Evolutionary conservation across 148 eudicot species (phyloP).

Genomic region (Silene uniflora): DNA sequence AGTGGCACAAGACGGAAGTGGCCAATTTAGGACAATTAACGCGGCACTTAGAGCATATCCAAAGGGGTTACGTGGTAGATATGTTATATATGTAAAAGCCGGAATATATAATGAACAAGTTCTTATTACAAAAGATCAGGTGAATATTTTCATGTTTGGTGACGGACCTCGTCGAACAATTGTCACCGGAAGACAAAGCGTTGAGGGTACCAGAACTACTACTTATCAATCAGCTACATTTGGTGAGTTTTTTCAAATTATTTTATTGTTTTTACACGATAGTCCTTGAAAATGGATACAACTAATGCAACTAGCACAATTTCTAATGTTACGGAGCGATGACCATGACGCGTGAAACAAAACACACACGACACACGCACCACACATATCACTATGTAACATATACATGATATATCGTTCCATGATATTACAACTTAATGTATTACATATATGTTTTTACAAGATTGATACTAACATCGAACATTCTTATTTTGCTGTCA

Average conservation of each 20-base stretch:
- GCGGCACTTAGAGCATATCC: slow-evolving; percentile 56
- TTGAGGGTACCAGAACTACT: slow-evolving; percentile 13
- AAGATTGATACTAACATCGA: neutral
- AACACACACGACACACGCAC: too few species aligned
- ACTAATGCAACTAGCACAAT: too few species aligned
- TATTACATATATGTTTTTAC: neutral
- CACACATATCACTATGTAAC: too few species aligned
- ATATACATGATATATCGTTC: too few species aligned
- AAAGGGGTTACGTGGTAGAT: slow-evolving; percentile 36
- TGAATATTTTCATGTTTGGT: slow-evolving; percentile 66
- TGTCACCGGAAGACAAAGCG: slow-evolving; percentile 41
- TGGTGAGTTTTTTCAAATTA: slow-evolving; percentile 29
- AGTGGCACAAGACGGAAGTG: slow-evolving; percentile 68
- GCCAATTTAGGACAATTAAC: slow-evolving; percentile 50
- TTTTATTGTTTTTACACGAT: neutral
- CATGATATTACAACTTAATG: too few species aligned
- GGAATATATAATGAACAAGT: slow-evolving; percentile 59
- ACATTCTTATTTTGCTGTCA: too few species aligned
- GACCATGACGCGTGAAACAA: too few species aligned
- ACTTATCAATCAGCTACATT: slow-evolving; percentile 58
- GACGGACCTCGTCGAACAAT: slow-evolving; percentile 69
- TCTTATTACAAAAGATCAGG: slow-evolving; percentile 33
- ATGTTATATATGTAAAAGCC: slow-evolving; percentile 56
- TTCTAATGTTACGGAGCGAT: too few species aligned
- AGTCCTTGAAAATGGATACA: too few species aligned